Evolutionary conservation across 208 protist species (phyloP), one percentile per base, ranked within the genome.

Genomic region (Naegleria lovaniensis): DNA sequence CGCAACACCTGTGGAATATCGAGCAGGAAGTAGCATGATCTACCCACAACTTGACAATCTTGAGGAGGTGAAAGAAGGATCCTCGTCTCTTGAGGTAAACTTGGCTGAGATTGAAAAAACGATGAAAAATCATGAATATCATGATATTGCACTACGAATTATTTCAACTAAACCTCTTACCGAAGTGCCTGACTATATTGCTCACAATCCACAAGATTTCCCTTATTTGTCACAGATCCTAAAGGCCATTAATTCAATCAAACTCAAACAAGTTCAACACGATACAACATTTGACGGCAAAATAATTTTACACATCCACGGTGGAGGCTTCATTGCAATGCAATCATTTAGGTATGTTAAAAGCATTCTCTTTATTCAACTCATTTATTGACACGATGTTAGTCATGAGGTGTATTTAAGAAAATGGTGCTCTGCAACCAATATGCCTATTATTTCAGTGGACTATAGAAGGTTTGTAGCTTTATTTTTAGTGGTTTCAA

Each of bases 321-420:
- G 91, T 48, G 91, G 91, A 16, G 91, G 91, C 29, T 92, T 92
- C 48, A 40, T 92, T 38, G 79, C 91, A 0, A 88, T 92, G 90
- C 33, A 90, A 51, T 76, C 75, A 5, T 92, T 92, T 75, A 48
- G 43, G 43, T 48, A 48, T 7, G 43, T 48, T 48, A 48, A 7
- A 48, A 1, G 7, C 1, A 48, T 48, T 48, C 5, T 48, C 7
- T 48, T 48, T 48, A 7, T 48, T 9, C 43, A 48, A 48, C 1
- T 48, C 43, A 48, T 48, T 48, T 1, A 48, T 48, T 48, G 43
- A 48, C 43, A 48, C 43, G 19, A 29, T 67, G 4, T 67, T 13
- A 40, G n/a, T 55, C 91, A 92, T 39, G 85, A 75, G 43, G 4
- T 13, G 1, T 92, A 92, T 51, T 52, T 91, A 6, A 79, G 91